Percentiles rank a stretch among this genome's conserved stretches.
Conservation (phyloP, 495 filamentous ascomycete species). For the Penicillium bialowiezense region DNA sequence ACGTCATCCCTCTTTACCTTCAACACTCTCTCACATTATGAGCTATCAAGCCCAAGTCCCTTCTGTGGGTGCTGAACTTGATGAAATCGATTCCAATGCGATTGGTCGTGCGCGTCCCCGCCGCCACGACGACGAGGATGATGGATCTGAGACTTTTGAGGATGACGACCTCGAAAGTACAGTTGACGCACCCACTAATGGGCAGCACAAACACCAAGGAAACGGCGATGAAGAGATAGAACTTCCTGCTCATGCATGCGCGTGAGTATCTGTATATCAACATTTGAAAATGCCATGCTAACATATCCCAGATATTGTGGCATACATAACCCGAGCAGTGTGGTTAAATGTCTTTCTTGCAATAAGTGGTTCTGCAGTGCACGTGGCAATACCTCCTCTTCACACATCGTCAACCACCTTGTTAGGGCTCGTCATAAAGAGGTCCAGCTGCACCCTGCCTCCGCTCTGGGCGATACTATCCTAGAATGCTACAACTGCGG, state of each 20-base stretch:
- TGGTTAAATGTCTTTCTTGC: slow-evolving; percentile 93
- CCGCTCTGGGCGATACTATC: slow-evolving; percentile 93
- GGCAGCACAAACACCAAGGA: slow-evolving; percentile 62
- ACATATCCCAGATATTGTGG: slow-evolving; percentile 76
- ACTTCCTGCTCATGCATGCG: slow-evolving; percentile 93
- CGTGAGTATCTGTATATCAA: slow-evolving; percentile 55
- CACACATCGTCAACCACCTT: slow-evolving; percentile 97
- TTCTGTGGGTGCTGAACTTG: slow-evolving; percentile 65
- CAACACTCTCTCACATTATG: slow-evolving; percentile 69
- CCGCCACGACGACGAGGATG: slow-evolving; percentile 80
- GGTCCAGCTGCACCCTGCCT: slow-evolving; percentile 92
- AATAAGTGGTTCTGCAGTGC: slow-evolving; percentile 99
- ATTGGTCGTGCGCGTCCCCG: slow-evolving; percentile 62
- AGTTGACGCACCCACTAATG: slow-evolving; percentile 76
- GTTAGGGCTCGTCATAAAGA: slow-evolving; percentile 98
- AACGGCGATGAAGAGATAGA: slow-evolving; percentile 83
- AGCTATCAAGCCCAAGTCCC: slow-evolving; percentile 51
- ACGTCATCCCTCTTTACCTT: slow-evolving; percentile 32
- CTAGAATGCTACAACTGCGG: slow-evolving; percentile 99
- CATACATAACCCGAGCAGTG: slow-evolving; percentile 91
- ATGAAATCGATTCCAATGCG: slow-evolving; percentile 68
- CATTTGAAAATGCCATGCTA: slow-evolving; percentile 8
- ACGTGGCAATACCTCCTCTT: slow-evolving; percentile 92
- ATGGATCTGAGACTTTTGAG: slow-evolving; percentile 76
- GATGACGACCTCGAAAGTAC: slow-evolving; percentile 93